A percentile compares a stretch with the other conserved stretches of the same genome.
Evolutionary conservation across 1,139 yeast genomes (phyloP).

Genomic region (Casaregolazyma suthepensis): DNA sequence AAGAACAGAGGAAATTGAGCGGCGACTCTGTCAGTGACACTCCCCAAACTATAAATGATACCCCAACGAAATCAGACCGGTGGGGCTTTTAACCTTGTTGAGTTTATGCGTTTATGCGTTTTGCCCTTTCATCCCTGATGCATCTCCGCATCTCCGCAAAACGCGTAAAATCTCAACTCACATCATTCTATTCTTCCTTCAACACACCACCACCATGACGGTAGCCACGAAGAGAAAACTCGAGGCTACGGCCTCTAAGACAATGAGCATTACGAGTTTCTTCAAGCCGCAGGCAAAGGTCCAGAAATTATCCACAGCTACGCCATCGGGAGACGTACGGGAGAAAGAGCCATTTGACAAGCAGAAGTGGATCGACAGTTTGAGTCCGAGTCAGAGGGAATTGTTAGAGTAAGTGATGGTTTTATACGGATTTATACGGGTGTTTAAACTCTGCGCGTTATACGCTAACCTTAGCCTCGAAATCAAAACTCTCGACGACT

Average conservation of each 20-base stretch:
- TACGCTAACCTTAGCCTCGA: conserved; percentile 49
- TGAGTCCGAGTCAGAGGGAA: conserved; percentile 47
- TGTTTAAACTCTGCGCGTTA: no score
- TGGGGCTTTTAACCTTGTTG: conserved; percentile 2
- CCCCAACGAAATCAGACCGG: conserved; percentile 1
- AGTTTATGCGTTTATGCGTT: not conserved
- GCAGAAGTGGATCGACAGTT: conserved; percentile 45
- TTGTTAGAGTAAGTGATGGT: conserved; percentile 39
- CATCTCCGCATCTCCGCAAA: conserved; percentile 1
- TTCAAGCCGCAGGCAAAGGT: conserved; percentile 20
- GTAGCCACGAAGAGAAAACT: conserved; percentile 15
- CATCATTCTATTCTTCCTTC: not conserved
- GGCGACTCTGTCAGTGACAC: not conserved
- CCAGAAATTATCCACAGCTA: conserved; percentile 5
- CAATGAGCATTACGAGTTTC: conserved; percentile 18
- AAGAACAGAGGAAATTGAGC: not conserved
- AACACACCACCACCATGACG: not conserved
- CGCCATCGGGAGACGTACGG: conserved; percentile 1
- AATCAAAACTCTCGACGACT: conserved; percentile 58
- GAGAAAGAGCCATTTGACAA: conserved; percentile 39
- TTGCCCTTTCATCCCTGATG: not conserved
- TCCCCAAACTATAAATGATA: not conserved
- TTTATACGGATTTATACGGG: not conserved
- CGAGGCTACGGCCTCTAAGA: conserved; percentile 11
- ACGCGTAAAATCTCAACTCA: not conserved